phyloP scores from a whole-genome alignment of 2,329 filamentous ascomycete genomes.

The Colletotrichum orbiculare region DNA sequence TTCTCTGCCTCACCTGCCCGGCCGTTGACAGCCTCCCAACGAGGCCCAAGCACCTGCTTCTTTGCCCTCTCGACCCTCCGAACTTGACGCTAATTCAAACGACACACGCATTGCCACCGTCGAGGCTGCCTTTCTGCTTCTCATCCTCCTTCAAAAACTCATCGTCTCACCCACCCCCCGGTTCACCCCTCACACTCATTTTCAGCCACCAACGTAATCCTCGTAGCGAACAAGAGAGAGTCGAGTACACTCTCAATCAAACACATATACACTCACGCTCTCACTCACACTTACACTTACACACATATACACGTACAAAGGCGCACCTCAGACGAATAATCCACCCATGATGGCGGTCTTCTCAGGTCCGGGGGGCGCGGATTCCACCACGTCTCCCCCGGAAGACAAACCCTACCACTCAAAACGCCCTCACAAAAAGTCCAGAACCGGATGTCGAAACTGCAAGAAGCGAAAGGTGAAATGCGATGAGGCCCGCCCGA shows the following conservation, averaged over 20 bases:
- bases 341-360: slow-evolving; percentile 13
- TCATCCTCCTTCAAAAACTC: not conserved
- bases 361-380: slow-evolving; percentile 21
- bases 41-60: slow-evolving; percentile 26
- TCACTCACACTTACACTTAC: no score
- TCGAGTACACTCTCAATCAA: no score
- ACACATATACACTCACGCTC: no score
- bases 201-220: no score
- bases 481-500: slow-evolving; percentile 63
- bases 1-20: slow-evolving; percentile 25
- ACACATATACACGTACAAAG: no score
- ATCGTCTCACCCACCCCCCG: not conserved
- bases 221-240: no score
- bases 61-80: slow-evolving; percentile 3
- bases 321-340: no score
- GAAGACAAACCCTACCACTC: slow-evolving; percentile 48
- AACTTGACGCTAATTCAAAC: slow-evolving; percentile 5
- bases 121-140: slow-evolving; percentile 3
- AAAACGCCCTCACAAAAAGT: slow-evolving; percentile 68
- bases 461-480: slow-evolving; percentile 68
- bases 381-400: slow-evolving; percentile 6
- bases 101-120: slow-evolving; percentile 9
- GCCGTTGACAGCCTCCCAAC: slow-evolving; percentile 32
- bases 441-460: slow-evolving; percentile 62
- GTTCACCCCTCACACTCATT: not conserved